Evolutionary conservation across 129 eudicot genomes (phyloP), one percentile per base, ranked within the genome.

Genomic region (Lonicera japonica): DNA sequence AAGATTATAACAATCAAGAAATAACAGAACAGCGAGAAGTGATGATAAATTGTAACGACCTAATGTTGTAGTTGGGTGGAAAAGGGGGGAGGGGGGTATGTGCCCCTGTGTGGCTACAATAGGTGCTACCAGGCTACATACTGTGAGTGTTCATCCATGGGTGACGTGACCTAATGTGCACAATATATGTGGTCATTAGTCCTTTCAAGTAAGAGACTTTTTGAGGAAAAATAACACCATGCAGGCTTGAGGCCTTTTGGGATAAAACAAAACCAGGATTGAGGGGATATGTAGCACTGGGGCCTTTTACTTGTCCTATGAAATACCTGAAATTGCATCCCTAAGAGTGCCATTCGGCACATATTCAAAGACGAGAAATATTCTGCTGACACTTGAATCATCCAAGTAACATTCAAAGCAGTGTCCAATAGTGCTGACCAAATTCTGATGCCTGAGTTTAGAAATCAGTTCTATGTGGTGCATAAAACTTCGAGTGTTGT

Each of bases 341-440:
- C 96, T 75, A 29, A 92, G 88, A 0, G 88, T 84, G 61, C 99
- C 96, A 10, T 85, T 92, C 17, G 96, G 95, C 5, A 83, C 77
- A 19, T 77, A 88, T 58, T 87, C 96, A 6, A 85, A 92, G 70
- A 92, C 80, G 10, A 92, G 80, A 68, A 82, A 75, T 67, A 87
- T 74, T 70, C 86, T 85, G 85, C 89, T 88, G 60, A 92, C 91
- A 54, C 91, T 92, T 29, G 95, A 82, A 73, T 92, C 96, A 64
- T 88, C 96, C 63, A 86, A 78, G 78, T 83, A 58, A 73, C 68
- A 92, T 67, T 92, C 96, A 47, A 85, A 92, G 87, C 99, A 92
- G 74, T 88, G 95, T 12, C 99, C 96, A 21, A 92, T 82, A 58
- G 86, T 82, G 57, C 96, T 85, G 63, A 77, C 95, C 83, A 92